A percentile compares a stretch with the other conserved stretches of the same genome.
phyloP scores from a whole-genome alignment of 805 yeast genomes.

The Clavispora asparagi region DNA sequence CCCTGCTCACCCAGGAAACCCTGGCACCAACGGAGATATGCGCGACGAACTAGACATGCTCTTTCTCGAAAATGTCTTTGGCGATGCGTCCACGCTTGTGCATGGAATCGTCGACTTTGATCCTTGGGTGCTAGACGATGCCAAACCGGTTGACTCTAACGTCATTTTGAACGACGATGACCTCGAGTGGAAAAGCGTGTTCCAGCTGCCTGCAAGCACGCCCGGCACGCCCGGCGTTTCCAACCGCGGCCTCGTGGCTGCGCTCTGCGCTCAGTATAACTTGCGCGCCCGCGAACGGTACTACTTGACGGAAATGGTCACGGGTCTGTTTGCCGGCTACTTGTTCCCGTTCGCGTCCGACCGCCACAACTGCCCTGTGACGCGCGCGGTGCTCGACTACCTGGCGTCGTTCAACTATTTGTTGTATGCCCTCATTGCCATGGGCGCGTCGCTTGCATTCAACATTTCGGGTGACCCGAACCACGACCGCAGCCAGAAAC shows the following conservation, averaged over 20 bases:
- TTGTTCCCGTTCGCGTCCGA: conserved; percentile 13
- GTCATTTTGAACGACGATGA: conserved; percentile 16
- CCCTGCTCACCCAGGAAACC: no score
- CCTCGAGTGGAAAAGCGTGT: conserved; percentile 10
- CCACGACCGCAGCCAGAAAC: conserved; percentile 13
- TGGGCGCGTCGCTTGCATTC: conserved; percentile 12
- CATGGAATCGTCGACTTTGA: conserved; percentile 15
- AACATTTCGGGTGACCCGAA: conserved; percentile 6
- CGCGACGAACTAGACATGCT: conserved; percentile 9
- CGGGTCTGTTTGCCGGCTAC: conserved; percentile 8
- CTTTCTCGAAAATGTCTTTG: conserved; percentile 14
- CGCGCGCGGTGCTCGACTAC: conserved; percentile 15
- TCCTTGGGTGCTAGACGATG: conserved; percentile 2
- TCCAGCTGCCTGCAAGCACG: conserved; percentile 1
- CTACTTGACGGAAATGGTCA: conserved; percentile 9
- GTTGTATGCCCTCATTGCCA: conserved; percentile 16
- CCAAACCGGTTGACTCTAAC: conserved; percentile 15
- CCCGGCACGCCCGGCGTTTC: background rate
- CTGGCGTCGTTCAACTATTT: conserved; percentile 15
- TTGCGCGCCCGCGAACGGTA: conserved; percentile 9
- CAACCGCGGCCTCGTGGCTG: conserved; percentile 10
- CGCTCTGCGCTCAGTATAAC: conserved; percentile 10
- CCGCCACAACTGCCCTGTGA: conserved; percentile 11
- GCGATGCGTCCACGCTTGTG: conserved; percentile 15
- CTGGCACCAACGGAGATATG: background rate